phyloP scores from a whole-genome alignment of 176 grass and related monocot genomes.

The Lolium multiflorum region DNA sequence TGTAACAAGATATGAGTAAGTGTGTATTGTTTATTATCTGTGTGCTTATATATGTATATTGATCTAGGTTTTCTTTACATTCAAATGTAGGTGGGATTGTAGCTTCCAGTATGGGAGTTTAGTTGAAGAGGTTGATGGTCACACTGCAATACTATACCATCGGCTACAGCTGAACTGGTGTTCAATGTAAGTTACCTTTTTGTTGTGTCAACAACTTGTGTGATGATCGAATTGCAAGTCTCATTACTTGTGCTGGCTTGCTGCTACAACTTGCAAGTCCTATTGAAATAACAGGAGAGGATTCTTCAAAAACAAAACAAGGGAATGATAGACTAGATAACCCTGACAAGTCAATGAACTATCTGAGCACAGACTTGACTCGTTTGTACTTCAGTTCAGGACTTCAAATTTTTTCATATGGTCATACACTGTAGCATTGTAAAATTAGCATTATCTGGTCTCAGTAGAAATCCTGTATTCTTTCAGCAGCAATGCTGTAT shows the following conservation, averaged over 20 bases:
- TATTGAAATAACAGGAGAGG: constrained; percentile 3
- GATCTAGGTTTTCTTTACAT: constrained; percentile 40
- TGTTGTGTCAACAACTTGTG: background rate
- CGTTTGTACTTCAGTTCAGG: constrained; percentile 24
- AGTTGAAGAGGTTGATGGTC: constrained; percentile 98
- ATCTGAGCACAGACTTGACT: constrained; percentile 26
- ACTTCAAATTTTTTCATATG: constrained; percentile 31
- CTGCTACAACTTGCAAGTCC: constrained; percentile 11
- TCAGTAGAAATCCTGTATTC: background rate
- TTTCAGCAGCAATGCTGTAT: constrained; percentile 1
- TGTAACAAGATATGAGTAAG: constrained; percentile 92
- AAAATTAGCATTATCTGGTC: constrained; percentile 28
- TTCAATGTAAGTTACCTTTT: constrained; percentile 66
- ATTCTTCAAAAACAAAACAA: background rate
- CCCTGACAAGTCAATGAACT: constrained; percentile 1
- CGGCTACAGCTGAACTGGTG: constrained; percentile 88
- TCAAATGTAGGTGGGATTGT: constrained; percentile 87
- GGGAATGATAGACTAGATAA: background rate
- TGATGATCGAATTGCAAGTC: background rate
- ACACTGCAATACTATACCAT: constrained; percentile 91
- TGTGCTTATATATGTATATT: constrained; percentile 22
- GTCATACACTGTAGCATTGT: constrained; percentile 22
- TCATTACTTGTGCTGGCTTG: background rate
- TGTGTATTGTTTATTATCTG: constrained; percentile 32
- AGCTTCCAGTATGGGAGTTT: constrained; percentile 95